Conservation (phyloP, 2,329 filamentous ascomycete species). For the Colletotrichum sp. region DNA sequence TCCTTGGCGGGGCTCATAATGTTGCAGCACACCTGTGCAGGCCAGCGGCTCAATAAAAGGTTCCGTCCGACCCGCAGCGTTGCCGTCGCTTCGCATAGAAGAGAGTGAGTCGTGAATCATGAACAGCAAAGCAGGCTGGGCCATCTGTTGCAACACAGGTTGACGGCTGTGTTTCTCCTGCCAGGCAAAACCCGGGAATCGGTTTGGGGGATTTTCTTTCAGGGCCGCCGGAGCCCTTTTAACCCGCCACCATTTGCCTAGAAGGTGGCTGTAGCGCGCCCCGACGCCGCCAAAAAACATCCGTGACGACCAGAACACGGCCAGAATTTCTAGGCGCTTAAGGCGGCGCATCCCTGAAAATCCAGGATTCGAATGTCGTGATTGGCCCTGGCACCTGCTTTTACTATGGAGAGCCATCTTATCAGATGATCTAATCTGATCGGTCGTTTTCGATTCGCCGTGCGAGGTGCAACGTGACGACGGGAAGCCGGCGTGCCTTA, state of each 20-base stretch:
- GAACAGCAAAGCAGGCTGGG: background rate
- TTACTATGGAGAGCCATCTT: background rate
- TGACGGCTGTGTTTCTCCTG: background rate
- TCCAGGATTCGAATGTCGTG: background rate
- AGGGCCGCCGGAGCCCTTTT: background rate
- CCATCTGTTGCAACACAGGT: background rate
- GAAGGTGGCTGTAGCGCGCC: background rate
- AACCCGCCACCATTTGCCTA: background rate
- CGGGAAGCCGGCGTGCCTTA: background rate
- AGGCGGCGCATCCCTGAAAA: background rate
- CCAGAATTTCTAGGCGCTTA: background rate
- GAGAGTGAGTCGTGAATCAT: background rate
- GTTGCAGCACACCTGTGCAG: background rate
- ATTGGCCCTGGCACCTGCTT: background rate
- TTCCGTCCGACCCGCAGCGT: background rate
- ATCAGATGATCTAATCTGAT: conserved; percentile 24
- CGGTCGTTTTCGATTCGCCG: background rate
- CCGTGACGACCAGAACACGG: background rate
- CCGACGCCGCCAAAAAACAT: background rate
- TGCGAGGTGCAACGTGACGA: background rate
- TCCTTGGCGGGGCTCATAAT: background rate
- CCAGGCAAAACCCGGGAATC: background rate
- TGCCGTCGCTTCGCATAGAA: background rate
- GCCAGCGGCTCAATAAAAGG: background rate
- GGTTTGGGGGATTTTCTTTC: background rate